Base-by-base conservation (phyloP, 805 yeast species). In the Barnettozyma wickerhamii region DNA sequence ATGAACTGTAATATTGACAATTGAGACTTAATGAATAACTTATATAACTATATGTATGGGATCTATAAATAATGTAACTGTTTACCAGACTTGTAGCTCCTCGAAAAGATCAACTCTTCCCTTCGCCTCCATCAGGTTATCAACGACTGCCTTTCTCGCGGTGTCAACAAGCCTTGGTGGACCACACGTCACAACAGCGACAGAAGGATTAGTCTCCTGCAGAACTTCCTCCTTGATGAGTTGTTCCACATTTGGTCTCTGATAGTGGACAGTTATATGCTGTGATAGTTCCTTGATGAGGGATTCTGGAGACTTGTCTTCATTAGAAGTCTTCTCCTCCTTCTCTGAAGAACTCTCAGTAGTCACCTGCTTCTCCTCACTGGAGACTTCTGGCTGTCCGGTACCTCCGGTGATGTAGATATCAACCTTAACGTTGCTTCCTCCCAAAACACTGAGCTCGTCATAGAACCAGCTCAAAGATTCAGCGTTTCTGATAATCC, bases 31-130 rank as follows among this genome's bases (percentile, higher is more conserved):
- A n/a, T n/a, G n/a, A n/a, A n/a, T n/a, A n/a, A n/a, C n/a, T n/a
- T n/a, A n/a, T n/a, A n/a, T n/a, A n/a, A n/a, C n/a, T n/a, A n/a
- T n/a, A n/a, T n/a, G n/a, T n/a, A n/a, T n/a, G n/a, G n/a, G n/a
- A n/a, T n/a, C n/a, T n/a, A n/a, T n/a, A n/a, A n/a, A n/a, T n/a
- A n/a, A n/a, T n/a, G n/a, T n/a, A 23, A 23, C 26, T 9, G 26
- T 23, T 13, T 55, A 79, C 95, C 95, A 85, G 10, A 73, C 68
- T 62, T 83, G 88, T 35, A 82, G 69, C 53, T 84, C 90, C 56
- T 87, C 95, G 54, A 69, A 80, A 52, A 79, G 80, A 46, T 82
- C 90, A 15, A 84, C 73, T 33, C 84, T 69, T 36, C 71, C 64
- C 12, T 68, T 57, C 40, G 63, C 60, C 19, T 59, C 47, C 27